These are phyloP conservation scores for Lycium barbarum DNA, from an alignment of 257 asterid species.

Conservation along the genomic window DNA sequence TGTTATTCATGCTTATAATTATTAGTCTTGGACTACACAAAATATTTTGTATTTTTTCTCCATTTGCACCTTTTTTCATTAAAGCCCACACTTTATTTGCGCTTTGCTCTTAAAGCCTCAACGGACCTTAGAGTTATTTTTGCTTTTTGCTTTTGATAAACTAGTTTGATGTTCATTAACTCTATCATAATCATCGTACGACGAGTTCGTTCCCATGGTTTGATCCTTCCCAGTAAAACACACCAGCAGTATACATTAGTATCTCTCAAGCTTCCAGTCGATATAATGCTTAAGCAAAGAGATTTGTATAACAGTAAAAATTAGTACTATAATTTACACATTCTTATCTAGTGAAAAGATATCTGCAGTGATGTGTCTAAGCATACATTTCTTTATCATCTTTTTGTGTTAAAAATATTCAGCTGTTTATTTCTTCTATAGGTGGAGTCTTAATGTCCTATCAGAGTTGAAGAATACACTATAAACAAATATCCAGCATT, in stretches of 20 bases:
- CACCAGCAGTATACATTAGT: background rate
- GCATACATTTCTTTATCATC: background rate
- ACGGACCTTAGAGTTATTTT: too few relatives aligned
- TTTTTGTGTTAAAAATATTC: background rate
- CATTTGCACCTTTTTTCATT: too few relatives aligned
- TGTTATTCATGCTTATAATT: too few relatives aligned
- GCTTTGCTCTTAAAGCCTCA: too few relatives aligned
- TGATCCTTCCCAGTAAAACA: background rate
- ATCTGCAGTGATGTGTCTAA: background rate
- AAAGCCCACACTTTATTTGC: too few relatives aligned
- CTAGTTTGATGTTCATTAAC: background rate
- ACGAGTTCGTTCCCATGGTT: background rate
- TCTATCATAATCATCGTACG: background rate
- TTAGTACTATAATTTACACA: background rate
- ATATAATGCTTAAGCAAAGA: background rate
- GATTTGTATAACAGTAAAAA: background rate
- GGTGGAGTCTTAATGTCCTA: background rate
- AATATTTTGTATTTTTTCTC: too few relatives aligned
- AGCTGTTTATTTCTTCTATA: background rate
- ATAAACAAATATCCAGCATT: background rate
- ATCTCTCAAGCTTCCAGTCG: background rate
- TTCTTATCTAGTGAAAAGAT: background rate
- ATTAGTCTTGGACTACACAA: too few relatives aligned
- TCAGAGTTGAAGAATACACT: too few relatives aligned
- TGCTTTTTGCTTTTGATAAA: too few relatives aligned